Evolutionary conservation across 306 rosid species (phyloP).

Genomic region (Medicago arabica): DNA sequence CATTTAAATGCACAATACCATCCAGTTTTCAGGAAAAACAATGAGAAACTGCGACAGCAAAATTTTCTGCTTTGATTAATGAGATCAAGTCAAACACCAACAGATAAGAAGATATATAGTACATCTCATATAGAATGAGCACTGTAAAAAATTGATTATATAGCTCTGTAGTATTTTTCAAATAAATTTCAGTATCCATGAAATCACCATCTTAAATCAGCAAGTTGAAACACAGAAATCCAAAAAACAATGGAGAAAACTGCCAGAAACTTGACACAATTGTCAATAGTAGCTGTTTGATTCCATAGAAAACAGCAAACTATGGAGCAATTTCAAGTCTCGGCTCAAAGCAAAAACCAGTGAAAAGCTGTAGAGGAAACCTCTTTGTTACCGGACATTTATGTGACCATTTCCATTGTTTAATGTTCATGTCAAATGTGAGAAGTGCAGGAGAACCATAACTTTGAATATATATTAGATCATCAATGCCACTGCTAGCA

Average conservation of each 20-base stretch:
- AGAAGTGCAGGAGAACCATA: conserved; percentile 94
- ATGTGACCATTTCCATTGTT: conserved; percentile 94
- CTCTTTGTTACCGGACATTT: conserved; percentile 88
- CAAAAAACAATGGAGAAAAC: conserved; percentile 42
- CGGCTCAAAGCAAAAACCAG: conserved; percentile 96
- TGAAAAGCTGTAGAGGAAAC: conserved; percentile 91
- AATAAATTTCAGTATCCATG: conserved; percentile 59
- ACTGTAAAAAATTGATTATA: neutral
- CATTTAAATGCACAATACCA: neutral
- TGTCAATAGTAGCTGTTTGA: conserved; percentile 33
- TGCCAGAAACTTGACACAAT: conserved; percentile 30
- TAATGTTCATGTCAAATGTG: conserved; percentile 68
- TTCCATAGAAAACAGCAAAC: conserved; percentile 37
- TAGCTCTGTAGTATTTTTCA: conserved; percentile 49
- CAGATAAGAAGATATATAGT: neutral
- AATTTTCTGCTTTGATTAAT: conserved; percentile 28
- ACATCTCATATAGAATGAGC: conserved; percentile 1
- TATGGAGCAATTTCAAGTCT: conserved; percentile 85
- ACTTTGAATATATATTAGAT: conserved; percentile 85
- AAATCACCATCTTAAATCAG: conserved; percentile 58
- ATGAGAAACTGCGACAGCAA: conserved; percentile 14
- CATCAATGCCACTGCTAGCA: conserved; percentile 86
- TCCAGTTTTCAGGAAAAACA: conserved; percentile 15
- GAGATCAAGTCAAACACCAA: neutral
- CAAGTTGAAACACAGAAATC: conserved; percentile 50